Base-by-base conservation (phyloP, 306 rosid species). In the Erythrophleum fordii region DNA sequence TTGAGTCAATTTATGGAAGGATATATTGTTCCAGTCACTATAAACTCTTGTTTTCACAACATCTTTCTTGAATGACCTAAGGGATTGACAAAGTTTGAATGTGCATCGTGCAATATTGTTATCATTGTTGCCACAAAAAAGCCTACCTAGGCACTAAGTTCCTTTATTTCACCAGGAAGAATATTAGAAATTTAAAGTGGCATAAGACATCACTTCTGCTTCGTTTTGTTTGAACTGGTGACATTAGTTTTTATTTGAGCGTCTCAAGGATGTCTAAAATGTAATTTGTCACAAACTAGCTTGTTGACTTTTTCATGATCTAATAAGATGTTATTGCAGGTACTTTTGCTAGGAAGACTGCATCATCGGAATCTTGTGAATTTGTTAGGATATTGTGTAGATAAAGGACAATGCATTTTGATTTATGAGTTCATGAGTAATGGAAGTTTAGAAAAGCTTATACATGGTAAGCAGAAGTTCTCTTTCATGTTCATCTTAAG, bases 281-380 rank as follows among this genome's bases (percentile, higher is more conserved):
- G 8, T 71, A 34, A 72, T 20, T 31, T 46, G 31, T 41, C 42
- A 56, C 53, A 66, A 22, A 23, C n/a, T 59, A 55, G 69, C 77
- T 22, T 61, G 51, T 73, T 53, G 65, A 9, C 29, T 14, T 78
- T 77, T 25, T 41, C 22, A 37, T 76, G 55, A 56, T 28, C 49
- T 45, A 51, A 18, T 65, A 23, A n/a, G 81, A 80, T 78, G 61
- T 65, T 87, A 65, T 42, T 80, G 66, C 87, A 92, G 97, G 97
- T 92, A 13, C 83, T 86, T 76, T 82, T 92, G 69, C 95, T 90
- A 35, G 97, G 95, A 79, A 89, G 97, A 82, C 83, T 92, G 80
- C 97, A 92, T 87, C 97, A 92, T 75, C 89, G 97, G 45, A 90
- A 92, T 88, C 95, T 92, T 12, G 97, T 92, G 81, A 92, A 92